These are phyloP conservation scores for Solanum acaule DNA, from an alignment of 257 asterid genomes.

Conservation along the genomic window DNA sequence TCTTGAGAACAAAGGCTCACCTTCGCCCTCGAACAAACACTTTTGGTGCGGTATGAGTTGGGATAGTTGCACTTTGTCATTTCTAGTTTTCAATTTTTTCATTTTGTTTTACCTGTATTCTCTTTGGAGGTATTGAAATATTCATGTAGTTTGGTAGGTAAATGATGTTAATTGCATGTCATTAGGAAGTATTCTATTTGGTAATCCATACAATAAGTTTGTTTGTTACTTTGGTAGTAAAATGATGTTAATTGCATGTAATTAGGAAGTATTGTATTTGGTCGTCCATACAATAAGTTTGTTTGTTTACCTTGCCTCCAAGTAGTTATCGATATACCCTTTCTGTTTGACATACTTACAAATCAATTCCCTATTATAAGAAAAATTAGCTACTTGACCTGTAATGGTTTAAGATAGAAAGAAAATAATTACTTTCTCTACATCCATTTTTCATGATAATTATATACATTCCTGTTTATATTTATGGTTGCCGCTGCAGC, in stretches of 20 bases:
- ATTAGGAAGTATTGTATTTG: background rate
- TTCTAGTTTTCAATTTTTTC: background rate
- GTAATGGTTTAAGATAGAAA: background rate
- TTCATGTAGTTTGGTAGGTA: background rate
- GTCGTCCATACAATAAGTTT: background rate
- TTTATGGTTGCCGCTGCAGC: background rate
- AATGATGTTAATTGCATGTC: background rate
- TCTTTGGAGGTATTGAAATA: background rate
- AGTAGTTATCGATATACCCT: background rate
- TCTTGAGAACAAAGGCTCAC: slow-evolving; percentile 94
- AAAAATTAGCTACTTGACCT: background rate
- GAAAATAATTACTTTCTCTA: background rate
- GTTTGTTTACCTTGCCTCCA: background rate
- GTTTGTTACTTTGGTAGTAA: background rate
- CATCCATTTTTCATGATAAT: background rate
- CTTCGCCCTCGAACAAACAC: slow-evolving; percentile 98
- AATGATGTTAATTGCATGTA: background rate
- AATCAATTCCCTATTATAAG: background rate
- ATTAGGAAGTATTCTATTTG: background rate
- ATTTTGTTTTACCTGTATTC: background rate
- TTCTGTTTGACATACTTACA: background rate
- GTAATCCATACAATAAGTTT: background rate
- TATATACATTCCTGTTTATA: background rate
- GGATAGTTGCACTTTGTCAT: background rate
- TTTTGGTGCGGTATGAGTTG: slow-evolving; percentile 81